Evolutionary conservation across 352 stramenopile species (phyloP), one percentile per base, ranked within the genome.

Genomic region (Phytophthora uliginosa): DNA sequence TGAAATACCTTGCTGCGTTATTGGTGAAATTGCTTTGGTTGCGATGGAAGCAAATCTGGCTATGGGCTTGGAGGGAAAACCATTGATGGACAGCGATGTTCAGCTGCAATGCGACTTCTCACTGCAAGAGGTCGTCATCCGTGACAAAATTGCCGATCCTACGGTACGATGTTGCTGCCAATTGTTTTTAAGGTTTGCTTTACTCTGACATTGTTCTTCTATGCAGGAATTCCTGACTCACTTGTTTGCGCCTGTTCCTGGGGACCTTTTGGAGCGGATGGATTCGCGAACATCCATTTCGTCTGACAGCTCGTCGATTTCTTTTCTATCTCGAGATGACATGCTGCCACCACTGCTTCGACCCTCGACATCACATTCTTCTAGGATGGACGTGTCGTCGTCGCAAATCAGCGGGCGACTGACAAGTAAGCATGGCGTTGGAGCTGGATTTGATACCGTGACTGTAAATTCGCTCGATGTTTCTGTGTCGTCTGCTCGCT

Each of bases 101-200:
- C n/a, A 58, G 7, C 40, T 85, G 12, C 59, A 77, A 65, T 88
- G 74, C 38, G 70, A 86, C 2, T 83, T 90, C 56, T 87, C 81
- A 1, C 54, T 90, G 50, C 73, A 82, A 45, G 70, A 82, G 65
- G 61, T 56, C 13, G 58, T 79, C 26, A 78, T 90, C 12, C 60
- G 66, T 31, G 83, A 90, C 54, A 82, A 79, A 74, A 82, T 90
- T 40, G 71, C 77, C 38, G 79, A 89, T 66, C 76, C 72, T 61
- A 68, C 70, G 63, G 83, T 90, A 77, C 20, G 73, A 53, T 36
- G 28, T 7, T 71, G 45, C 12, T 59, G 10, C 38, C 15, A 34
- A 58, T 51, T 26, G 48, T 45, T 53, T n/a, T 22, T 31, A 22
- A 22, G 38, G 24, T 24, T 64, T 28, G 24, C 48, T 18, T 76